A percentile compares a stretch with the other conserved stretches of the same genome.
Conservation (phyloP, 352 stramenopile genomes). For the Blastocystis hominis region DNA sequence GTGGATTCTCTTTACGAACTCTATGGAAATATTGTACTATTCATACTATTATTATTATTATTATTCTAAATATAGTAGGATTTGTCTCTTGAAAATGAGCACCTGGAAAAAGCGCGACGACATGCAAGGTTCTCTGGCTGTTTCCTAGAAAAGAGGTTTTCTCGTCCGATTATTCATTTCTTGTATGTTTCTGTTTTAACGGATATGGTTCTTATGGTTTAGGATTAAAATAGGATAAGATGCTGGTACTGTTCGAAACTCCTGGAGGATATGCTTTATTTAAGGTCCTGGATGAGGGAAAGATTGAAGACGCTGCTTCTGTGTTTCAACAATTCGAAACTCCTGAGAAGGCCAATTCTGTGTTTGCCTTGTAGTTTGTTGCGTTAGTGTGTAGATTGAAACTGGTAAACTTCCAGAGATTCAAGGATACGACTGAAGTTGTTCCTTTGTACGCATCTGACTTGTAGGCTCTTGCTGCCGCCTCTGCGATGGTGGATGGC, state of each 20-base stretch:
- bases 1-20: too few species aligned
- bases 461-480: slow-evolving; percentile 77
- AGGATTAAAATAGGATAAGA: slow-evolving; percentile 60
- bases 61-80: too few species aligned
- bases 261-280: slow-evolving; percentile 95
- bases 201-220: not conserved
- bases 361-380: slow-evolving; percentile 63
- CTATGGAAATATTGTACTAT: too few species aligned
- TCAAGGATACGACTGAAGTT: slow-evolving; percentile 86
- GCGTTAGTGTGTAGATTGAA: slow-evolving; percentile 68
- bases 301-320: slow-evolving; percentile 76
- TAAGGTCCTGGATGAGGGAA: slow-evolving; percentile 89
- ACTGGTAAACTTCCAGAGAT: slow-evolving; percentile 92
- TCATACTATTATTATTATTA: too few species aligned
- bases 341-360: slow-evolving; percentile 75
- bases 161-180: not conserved
- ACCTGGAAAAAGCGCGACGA: not conserved
- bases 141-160: not conserved
- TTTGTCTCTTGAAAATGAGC: too few species aligned
- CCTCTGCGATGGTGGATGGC: slow-evolving; percentile 88
- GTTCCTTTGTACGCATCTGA: slow-evolving; percentile 62
- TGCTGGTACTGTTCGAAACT: slow-evolving; percentile 98
- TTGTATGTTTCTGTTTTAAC: not conserved
- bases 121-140: not conserved
- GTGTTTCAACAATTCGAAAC: slow-evolving; percentile 81